Evolutionary conservation across 2,329 filamentous ascomycete species (phyloP).

Genomic region (Ascosphaera apis): DNA sequence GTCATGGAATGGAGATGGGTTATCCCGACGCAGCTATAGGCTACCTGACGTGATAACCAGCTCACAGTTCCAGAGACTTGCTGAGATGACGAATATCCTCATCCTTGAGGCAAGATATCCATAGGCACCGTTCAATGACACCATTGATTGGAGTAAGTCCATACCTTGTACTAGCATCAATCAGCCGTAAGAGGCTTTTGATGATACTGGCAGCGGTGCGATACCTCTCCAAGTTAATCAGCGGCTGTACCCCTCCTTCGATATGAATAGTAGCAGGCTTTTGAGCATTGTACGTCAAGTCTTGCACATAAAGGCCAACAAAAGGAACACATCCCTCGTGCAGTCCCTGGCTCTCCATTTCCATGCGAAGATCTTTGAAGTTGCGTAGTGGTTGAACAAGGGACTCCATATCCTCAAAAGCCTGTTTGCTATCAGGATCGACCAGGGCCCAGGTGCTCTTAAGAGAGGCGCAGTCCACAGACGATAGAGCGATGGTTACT

Average conservation of each 20-base stretch:
- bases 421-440: slow-evolving; percentile 27
- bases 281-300: slow-evolving; percentile 43
- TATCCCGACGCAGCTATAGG: too few species aligned
- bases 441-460: slow-evolving; percentile 36
- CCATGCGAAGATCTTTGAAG: slow-evolving; percentile 36
- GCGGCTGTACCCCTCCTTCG: slow-evolving; percentile 25
- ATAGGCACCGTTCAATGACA: slow-evolving; percentile 38
- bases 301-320: slow-evolving; percentile 43
- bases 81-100: slow-evolving; percentile 29
- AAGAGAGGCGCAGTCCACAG: slow-evolving; percentile 33
- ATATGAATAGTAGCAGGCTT: slow-evolving; percentile 35
- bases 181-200: slow-evolving; percentile 37
- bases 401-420: slow-evolving; percentile 34
- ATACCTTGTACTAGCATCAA: slow-evolving; percentile 41
- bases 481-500: slow-evolving; percentile 38
- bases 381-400: slow-evolving; percentile 40
- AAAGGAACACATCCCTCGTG: slow-evolving; percentile 43
- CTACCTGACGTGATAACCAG: too few species aligned
- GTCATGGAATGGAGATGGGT: too few species aligned
- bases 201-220: slow-evolving; percentile 42
- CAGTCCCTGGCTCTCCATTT: slow-evolving; percentile 37
- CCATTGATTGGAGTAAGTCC: slow-evolving; percentile 32
- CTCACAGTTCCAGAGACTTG: slow-evolving; percentile 21
- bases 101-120: slow-evolving; percentile 37
- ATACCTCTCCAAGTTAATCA: slow-evolving; percentile 44